Evolutionary conservation across 2,329 filamentous ascomycete genomes (phyloP).

Genomic region (Colletotrichum karsti): DNA sequence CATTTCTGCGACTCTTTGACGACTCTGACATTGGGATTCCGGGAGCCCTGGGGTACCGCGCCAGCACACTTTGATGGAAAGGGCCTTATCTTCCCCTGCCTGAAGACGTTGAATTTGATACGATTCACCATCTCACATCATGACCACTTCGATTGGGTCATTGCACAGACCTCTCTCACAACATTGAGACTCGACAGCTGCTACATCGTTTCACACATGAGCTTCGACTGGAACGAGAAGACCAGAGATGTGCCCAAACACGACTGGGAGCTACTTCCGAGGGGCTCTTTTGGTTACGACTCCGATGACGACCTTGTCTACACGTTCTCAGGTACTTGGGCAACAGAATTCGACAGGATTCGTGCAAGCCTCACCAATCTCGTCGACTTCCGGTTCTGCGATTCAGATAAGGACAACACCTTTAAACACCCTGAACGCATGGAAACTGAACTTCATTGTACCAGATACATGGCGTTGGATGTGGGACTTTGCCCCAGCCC

Average conservation of each 20-base stretch:
- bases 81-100: conserved; percentile 30
- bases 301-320: neutral
- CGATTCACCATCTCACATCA: conserved; percentile 27
- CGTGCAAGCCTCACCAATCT: conserved; percentile 23
- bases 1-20: conserved; percentile 30
- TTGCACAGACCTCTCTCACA: conserved; percentile 19
- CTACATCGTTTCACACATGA: conserved; percentile 23
- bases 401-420: too few species aligned
- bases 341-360: conserved; percentile 32
- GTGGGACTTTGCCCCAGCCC: neutral
- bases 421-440: neutral
- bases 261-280: conserved; percentile 27
- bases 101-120: conserved; percentile 30
- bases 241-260: neutral
- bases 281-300: neutral
- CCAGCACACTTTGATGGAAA: conserved; percentile 32
- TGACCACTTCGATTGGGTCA: conserved; percentile 37
- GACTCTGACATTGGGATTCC: conserved; percentile 31
- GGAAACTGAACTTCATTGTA: neutral
- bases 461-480: neutral
- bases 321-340: conserved; percentile 31
- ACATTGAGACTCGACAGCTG: conserved; percentile 24
- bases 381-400: conserved; percentile 25
- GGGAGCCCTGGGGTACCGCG: conserved; percentile 29
- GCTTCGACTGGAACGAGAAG: neutral